Evolutionary conservation across 75 land plant genomes (phyloP).

Genomic region (Gnetum montanum): DNA sequence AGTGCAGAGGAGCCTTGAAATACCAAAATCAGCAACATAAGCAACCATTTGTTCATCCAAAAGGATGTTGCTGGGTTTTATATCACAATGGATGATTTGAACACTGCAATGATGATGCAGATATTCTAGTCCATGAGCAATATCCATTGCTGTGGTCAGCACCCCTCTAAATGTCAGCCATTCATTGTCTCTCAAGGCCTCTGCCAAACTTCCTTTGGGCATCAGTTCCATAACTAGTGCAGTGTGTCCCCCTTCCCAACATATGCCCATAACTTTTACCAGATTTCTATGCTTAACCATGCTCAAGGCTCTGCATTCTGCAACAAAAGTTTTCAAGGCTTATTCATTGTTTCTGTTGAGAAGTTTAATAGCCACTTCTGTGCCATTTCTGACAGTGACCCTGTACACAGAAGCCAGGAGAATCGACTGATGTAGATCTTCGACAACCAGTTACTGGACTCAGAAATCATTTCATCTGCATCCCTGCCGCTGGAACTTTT

Average conservation of each 20-base stretch:
- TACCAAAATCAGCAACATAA: conserved; percentile 15
- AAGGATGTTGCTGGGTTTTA: conserved; percentile 21
- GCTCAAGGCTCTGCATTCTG: conserved; percentile 9
- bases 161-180: conserved; percentile 6
- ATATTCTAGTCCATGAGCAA: conserved; percentile 10
- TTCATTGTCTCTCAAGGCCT: neutral
- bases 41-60: conserved; percentile 10
- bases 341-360: conserved; percentile 6
- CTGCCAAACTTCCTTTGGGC: conserved; percentile 18
- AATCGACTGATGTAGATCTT: conserved; percentile 13
- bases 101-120: conserved; percentile 6
- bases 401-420: conserved; percentile 11
- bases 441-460: neutral
- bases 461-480: no score
- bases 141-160: conserved; percentile 8
- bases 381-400: conserved; percentile 11
- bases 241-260: conserved; percentile 2
- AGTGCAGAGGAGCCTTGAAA: neutral
- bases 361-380: conserved; percentile 11
- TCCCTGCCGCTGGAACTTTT: no score
- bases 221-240: conserved; percentile 9
- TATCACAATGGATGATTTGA: conserved; percentile 13
- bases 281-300: conserved; percentile 18
- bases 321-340: conserved; percentile 3
- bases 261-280: conserved; percentile 5